Evolutionary conservation across 345 rosid genomes (phyloP).

Genomic region (Pugionium dolabratum): DNA sequence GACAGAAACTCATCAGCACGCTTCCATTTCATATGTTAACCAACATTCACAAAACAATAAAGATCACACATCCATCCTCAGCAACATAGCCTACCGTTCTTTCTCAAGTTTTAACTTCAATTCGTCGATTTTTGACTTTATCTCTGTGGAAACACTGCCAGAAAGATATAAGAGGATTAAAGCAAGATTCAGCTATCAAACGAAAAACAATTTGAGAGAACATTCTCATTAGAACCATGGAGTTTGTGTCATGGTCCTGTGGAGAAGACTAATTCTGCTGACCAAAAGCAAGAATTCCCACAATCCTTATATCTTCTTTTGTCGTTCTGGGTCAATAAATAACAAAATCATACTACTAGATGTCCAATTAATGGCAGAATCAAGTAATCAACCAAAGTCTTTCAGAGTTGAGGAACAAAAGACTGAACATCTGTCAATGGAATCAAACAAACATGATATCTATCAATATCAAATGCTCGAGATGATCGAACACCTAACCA

Average conservation of each 20-base stretch:
- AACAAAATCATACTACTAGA: conserved; percentile 3
- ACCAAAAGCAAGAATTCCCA: conserved; percentile 2
- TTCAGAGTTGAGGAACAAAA: conserved; percentile 3
- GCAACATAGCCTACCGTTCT: conserved; percentile 57
- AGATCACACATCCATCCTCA: conserved; percentile 6
- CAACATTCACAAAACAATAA: conserved; percentile 12
- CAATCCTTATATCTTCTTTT: neutral
- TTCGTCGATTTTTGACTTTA: conserved; percentile 66
- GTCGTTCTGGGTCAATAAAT: neutral
- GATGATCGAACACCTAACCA: conserved; percentile 21
- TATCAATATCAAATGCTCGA: conserved; percentile 17
- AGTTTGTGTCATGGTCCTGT: neutral
- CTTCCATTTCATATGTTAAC: conserved; percentile 8
- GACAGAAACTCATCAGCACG: conserved; percentile 6
- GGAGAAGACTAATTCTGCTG: conserved; percentile 11
- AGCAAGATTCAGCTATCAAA: conserved; percentile 20
- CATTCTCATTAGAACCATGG: neutral
- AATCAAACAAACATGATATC: conserved; percentile 17
- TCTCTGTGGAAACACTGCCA: conserved; percentile 69
- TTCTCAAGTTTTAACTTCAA: conserved; percentile 70
- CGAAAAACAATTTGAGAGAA: neutral
- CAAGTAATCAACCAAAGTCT: neutral
- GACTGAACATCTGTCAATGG: neutral
- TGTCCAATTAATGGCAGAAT: neutral
- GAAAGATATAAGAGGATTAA: conserved; percentile 12